phyloP scores from a whole-genome alignment of 805 yeast species.

The Myxozyma kluyveri region DNA sequence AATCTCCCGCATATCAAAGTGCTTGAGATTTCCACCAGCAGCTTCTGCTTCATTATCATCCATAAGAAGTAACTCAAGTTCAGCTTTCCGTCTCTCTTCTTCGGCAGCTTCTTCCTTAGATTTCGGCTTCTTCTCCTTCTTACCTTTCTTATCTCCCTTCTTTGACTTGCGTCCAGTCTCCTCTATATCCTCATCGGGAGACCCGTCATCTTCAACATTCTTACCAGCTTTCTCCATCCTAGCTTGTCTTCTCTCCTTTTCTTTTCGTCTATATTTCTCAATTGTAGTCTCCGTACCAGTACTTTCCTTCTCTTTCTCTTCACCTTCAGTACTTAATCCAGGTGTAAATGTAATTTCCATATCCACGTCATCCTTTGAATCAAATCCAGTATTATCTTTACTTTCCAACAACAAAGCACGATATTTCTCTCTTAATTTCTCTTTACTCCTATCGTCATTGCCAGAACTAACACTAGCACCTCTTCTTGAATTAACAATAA shows the following conservation, averaged over 20 bases:
- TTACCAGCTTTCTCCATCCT: slow-evolving; percentile 70
- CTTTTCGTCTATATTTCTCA: slow-evolving; percentile 77
- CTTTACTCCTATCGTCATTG: slow-evolving; percentile 25
- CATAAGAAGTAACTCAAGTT: slow-evolving; percentile 70
- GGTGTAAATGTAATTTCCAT: slow-evolving; percentile 97
- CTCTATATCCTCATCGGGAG: slow-evolving; percentile 42
- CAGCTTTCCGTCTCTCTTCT: slow-evolving; percentile 52
- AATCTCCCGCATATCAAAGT: slow-evolving; percentile 77
- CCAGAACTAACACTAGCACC: slow-evolving; percentile 35
- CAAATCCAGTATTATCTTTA: slow-evolving; percentile 31
- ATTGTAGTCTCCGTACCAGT: slow-evolving; percentile 65
- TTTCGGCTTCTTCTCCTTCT: slow-evolving; percentile 29
- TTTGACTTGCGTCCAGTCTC: slow-evolving; percentile 32
- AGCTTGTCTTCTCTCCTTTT: slow-evolving; percentile 81
- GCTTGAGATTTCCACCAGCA: slow-evolving; percentile 46
- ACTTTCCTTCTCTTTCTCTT: slow-evolving; percentile 37
- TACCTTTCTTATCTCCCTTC: slow-evolving; percentile 32
- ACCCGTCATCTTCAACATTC: slow-evolving; percentile 43
- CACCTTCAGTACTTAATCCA: slow-evolving; percentile 55
- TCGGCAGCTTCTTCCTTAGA: slow-evolving; percentile 34
- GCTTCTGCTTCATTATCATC: slow-evolving; percentile 48
- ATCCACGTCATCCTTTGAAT: slow-evolving; percentile 66
- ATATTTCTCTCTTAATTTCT: slow-evolving; percentile 54
- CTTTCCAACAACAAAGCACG: slow-evolving; percentile 48
- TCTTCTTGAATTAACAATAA: slow-evolving; percentile 16